Evolutionary conservation across 2,329 filamentous ascomycete genomes (phyloP).

Genomic region (Fusarium sacchari): DNA sequence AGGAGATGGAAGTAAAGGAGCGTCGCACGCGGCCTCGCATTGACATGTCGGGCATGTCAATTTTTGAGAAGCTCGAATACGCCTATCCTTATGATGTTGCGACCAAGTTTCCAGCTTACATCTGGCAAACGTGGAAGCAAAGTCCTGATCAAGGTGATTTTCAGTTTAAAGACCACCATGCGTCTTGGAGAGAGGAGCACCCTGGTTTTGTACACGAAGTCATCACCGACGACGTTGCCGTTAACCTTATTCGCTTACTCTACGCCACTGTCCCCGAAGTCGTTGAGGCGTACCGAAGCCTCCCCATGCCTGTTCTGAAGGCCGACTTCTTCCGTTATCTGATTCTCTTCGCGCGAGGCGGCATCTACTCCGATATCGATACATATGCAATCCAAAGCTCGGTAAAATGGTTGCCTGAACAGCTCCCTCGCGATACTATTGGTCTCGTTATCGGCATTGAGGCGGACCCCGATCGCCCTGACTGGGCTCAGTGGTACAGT

Average conservation of each 20-base stretch:
- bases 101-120: conserved; percentile 92
- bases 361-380: conserved; percentile 90
- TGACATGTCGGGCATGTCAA: conserved; percentile 76
- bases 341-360: conserved; percentile 69
- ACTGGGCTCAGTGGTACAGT: conserved; percentile 97
- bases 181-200: conserved; percentile 87
- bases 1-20: conserved; percentile 33
- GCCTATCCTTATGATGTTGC: conserved; percentile 94
- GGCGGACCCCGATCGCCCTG: conserved; percentile 89
- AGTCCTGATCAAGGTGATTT: conserved; percentile 83
- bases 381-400: conserved; percentile 86
- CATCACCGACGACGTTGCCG: conserved; percentile 88
- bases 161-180: conserved; percentile 82
- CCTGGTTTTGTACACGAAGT: conserved; percentile 96
- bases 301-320: conserved; percentile 80
- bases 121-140: conserved; percentile 99
- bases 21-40: conserved; percentile 58
- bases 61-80: conserved; percentile 86
- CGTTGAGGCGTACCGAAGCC: conserved; percentile 76
- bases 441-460: conserved; percentile 95
- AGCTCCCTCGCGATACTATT: conserved; percentile 79
- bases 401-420: conserved; percentile 84
- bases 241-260: conserved; percentile 83
- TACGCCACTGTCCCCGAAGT: conserved; percentile 86
- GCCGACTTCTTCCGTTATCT: conserved; percentile 84